These are phyloP conservation scores for Penicillium arizonense DNA, from an alignment of 495 filamentous ascomycete species.

Conservation along the genomic window DNA sequence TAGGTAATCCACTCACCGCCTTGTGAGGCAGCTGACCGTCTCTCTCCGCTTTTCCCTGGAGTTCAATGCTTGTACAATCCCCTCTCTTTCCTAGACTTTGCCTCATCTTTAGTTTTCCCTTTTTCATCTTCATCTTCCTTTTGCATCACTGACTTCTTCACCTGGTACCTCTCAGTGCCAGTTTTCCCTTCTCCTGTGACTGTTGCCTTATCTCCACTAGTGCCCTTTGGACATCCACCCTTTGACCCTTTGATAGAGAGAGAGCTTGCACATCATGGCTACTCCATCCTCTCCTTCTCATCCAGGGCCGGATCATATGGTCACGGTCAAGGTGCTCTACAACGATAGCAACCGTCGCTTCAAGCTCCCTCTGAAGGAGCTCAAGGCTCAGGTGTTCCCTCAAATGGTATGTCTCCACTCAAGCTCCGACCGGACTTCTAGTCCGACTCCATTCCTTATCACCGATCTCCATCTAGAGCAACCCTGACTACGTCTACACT, in stretches of 20 bases:
- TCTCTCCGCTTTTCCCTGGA: conserved; percentile 11
- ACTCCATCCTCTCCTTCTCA: conserved; percentile 26
- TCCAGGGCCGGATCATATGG: conserved; percentile 64
- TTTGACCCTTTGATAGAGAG: neutral
- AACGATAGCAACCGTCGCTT: conserved; percentile 75
- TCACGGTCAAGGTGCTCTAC: conserved; percentile 82
- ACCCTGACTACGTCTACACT: neutral
- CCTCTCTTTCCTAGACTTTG: conserved; percentile 4
- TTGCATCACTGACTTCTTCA: conserved; percentile 3
- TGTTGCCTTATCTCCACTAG: conserved; percentile 10
- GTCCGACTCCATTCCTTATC: conserved; percentile 23
- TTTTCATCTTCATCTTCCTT: conserved; percentile 11
- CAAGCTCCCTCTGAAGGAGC: conserved; percentile 84
- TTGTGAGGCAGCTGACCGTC: conserved; percentile 10
- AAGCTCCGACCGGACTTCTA: conserved; percentile 31
- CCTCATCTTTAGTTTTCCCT: conserved; percentile 7
- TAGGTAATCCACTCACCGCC: conserved; percentile 9
- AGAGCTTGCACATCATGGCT: conserved; percentile 29
- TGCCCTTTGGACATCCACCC: neutral
- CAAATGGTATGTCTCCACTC: conserved; percentile 72
- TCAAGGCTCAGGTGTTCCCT: conserved; percentile 72
- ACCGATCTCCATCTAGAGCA: conserved; percentile 8
- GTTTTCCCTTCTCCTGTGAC: neutral
- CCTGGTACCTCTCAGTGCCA: neutral
- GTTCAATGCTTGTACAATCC: conserved; percentile 10